Evolutionary conservation across 2,329 filamentous ascomycete genomes (phyloP), one percentile per base, ranked within the genome.

Genomic region (Emericellopsis atlantica): DNA sequence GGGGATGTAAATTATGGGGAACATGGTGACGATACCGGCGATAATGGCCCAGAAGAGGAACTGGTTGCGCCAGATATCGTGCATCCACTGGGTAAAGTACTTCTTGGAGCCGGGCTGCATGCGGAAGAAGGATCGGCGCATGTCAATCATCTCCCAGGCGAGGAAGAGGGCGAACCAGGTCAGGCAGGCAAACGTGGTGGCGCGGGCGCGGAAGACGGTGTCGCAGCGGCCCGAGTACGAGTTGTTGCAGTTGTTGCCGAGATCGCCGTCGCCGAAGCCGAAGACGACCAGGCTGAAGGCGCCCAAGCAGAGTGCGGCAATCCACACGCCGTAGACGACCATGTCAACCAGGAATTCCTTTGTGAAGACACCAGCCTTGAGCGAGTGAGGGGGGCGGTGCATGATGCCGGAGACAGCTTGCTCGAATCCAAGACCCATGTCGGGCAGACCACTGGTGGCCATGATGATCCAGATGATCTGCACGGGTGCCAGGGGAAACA

Each of bases 381-480:
- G 31, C 11, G 29, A 44, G 37, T 44, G 40, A 0, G 83, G 83
- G 2, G 81, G 80, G 1, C 81, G 70, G 24, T 62, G 55, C 62
- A 88, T 76, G 46, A 87, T 79, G 53, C 84, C 80, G 0, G 80
- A 72, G 0, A 78, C 76, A 0, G 82, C 80, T 33, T 69, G 62
- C 60, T 88, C 82, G 59, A 85, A 81, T 4, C 83, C 82, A 4
- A 88, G 67, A 45, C 83, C 84, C 76, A 87, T 85, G 48, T 85
- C 83, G 2, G 82, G 81, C 49, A 86, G 67, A 16, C 76, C 79
- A 36, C 79, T 84, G 1, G 82, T 88, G 40, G 84, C 72, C 80
- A 87, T 86, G 55, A 86, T 86, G 48, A 88, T 79, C 83, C 82
- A 88, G 37, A 88, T 68, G 47, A 87, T 84, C 49, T 87, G 76